Conservation (phyloP, 345 rosid genomes). For the Barbarea vulgaris region DNA sequence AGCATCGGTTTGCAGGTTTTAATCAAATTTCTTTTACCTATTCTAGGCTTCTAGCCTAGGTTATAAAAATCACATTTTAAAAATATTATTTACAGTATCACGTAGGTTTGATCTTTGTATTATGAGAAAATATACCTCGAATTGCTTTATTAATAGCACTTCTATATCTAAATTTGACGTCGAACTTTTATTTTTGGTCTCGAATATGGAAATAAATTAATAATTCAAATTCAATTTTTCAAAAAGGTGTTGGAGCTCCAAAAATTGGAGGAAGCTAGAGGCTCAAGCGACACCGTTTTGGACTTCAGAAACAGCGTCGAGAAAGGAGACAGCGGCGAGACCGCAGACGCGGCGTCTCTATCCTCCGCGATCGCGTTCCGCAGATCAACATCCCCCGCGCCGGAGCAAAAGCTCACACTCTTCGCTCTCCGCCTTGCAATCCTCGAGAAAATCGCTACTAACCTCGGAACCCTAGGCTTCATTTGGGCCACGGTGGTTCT, state of each 20-base stretch:
- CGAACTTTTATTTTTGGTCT: too few species aligned
- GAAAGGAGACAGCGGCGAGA: constrained; percentile 55
- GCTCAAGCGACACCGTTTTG: constrained; percentile 58
- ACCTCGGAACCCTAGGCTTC: constrained; percentile 83
- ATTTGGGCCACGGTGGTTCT: constrained; percentile 98
- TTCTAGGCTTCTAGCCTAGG: too few species aligned
- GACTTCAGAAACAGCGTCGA: constrained; percentile 53
- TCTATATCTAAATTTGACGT: neutral
- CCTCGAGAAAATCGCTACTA: constrained; percentile 82
- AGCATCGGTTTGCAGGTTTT: constrained; percentile 54
- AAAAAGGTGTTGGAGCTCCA: constrained; percentile 46
- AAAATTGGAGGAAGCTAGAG: constrained; percentile 50
- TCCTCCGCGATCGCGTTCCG: constrained; percentile 35
- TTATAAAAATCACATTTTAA: neutral
- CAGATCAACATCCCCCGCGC: constrained; percentile 44
- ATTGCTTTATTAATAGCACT: neutral
- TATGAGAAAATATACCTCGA: neutral
- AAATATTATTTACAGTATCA: neutral
- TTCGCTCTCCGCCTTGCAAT: constrained; percentile 83
- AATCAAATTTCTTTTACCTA: too few species aligned
- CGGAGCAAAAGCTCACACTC: constrained; percentile 84
- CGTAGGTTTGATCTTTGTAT: neutral
- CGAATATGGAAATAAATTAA: too few species aligned
- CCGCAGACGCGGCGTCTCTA: constrained; percentile 42
- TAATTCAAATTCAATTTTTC: too few species aligned